Evolutionary conservation across 2,329 filamentous ascomycete genomes (phyloP).

Genomic region (Penicillium sp.): DNA sequence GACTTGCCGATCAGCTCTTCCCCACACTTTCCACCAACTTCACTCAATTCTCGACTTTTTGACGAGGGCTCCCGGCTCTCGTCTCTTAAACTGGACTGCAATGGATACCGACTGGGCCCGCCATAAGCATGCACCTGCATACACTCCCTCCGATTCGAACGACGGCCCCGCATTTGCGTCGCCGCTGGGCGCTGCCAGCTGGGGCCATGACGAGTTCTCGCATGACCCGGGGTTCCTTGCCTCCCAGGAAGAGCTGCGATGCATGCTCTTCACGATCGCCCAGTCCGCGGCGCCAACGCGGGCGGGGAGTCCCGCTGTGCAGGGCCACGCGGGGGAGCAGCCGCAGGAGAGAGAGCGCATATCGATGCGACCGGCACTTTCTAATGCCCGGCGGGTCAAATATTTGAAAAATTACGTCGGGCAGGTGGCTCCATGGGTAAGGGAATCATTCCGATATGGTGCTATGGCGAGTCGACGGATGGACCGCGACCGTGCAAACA

Average conservation of each 20-base stretch:
- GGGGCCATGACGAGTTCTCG: slow-evolving; percentile 31
- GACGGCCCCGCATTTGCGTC: slow-evolving; percentile 16
- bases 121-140: slow-evolving; percentile 8
- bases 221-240: slow-evolving; percentile 46
- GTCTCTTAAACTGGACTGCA: background rate
- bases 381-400: slow-evolving; percentile 35
- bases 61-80: background rate
- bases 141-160: slow-evolving; percentile 14
- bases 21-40: slow-evolving; percentile 1
- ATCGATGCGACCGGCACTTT: slow-evolving; percentile 25
- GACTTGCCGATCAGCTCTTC: background rate
- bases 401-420: slow-evolving; percentile 53
- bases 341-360: slow-evolving; percentile 1
- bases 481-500: background rate
- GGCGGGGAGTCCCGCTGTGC: slow-evolving; percentile 34
- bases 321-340: slow-evolving; percentile 12
- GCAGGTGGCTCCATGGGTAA: slow-evolving; percentile 54
- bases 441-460: background rate
- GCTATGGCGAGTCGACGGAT: too few relatives aligned
- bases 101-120: slow-evolving; percentile 10
- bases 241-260: slow-evolving; percentile 47
- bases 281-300: slow-evolving; percentile 46
- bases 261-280: slow-evolving; percentile 46
- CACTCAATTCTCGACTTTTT: background rate
- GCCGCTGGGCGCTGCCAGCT: slow-evolving; percentile 19